These are phyloP conservation scores for Saksenaea vasiformis DNA, from an alignment of 371 early-diverging fungal genomes.

Conservation along the genomic window DNA sequence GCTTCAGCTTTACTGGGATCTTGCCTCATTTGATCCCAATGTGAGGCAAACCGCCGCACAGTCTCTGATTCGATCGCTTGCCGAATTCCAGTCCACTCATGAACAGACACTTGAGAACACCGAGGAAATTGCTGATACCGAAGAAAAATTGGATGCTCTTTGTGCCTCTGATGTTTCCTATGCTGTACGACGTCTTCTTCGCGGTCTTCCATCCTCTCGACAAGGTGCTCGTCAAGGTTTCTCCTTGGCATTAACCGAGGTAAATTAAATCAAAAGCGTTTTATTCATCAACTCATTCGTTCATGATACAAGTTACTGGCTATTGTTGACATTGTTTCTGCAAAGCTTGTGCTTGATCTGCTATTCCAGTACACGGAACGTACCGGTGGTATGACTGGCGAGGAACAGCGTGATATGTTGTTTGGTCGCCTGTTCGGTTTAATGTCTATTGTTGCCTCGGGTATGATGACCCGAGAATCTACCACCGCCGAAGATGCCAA, in stretches of 20 bases:
- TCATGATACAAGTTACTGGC: slow-evolving; percentile 34
- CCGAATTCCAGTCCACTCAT: slow-evolving; percentile 50
- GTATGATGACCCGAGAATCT: slow-evolving; percentile 66
- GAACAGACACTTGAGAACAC: slow-evolving; percentile 31
- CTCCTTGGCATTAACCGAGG: slow-evolving; percentile 89
- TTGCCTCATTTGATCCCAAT: slow-evolving; percentile 63
- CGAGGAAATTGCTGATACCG: slow-evolving; percentile 47
- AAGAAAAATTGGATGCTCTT: slow-evolving; percentile 63
- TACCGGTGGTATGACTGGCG: slow-evolving; percentile 56
- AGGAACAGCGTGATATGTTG: slow-evolving; percentile 87
- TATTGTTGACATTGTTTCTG: slow-evolving; percentile 45
- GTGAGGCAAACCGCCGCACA: slow-evolving; percentile 57
- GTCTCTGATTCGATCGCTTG: slow-evolving; percentile 46
- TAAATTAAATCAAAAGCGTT: slow-evolving; percentile 18
- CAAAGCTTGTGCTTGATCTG: slow-evolving; percentile 67
- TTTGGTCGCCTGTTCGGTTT: slow-evolving; percentile 91
- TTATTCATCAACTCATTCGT: background rate
- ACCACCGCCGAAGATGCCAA: slow-evolving; percentile 65
- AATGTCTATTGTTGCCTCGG: slow-evolving; percentile 80
- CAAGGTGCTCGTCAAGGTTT: slow-evolving; percentile 95
- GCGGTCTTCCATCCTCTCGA: slow-evolving; percentile 87
- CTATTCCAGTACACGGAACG: slow-evolving; percentile 67
- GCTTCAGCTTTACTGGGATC: slow-evolving; percentile 69
- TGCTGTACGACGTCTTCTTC: slow-evolving; percentile 83
- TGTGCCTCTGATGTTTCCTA: slow-evolving; percentile 82